Evolutionary conservation across 2,329 filamentous ascomycete species (phyloP), one percentile per base, ranked within the genome.

Genomic region (Hymenoscyphus linearis): DNA sequence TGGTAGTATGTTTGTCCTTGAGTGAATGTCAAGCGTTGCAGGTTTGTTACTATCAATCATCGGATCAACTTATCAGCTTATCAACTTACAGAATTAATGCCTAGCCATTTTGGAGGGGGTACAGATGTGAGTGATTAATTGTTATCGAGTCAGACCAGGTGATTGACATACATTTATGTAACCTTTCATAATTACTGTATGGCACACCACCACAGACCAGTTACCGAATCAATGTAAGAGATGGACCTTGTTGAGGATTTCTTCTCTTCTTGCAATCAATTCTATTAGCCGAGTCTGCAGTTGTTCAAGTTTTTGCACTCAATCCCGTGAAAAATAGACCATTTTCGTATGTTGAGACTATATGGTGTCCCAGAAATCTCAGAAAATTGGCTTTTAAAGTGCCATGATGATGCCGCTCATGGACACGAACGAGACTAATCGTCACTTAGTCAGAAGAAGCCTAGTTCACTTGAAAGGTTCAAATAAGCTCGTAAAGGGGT

Each of bases 1-100:
- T 62, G 75, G 75, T 0, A 71, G 65, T 0, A 80, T 77, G 74
- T 84, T 85, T 72, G 65, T 71, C 5, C 57, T 71, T 31, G 57
- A 62, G 55, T 62, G 61, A 36, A 3, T 60, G 68, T 25, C 2
- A 52, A 55, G 27, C 36, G 36, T 37, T 37, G 13, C 16, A 4
- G 36, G 36, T 37, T 37, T 16, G 16, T 37, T 16, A 37, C 36
- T 37, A 4, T 37, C 13, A 37, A 37, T 37, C 7, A 37, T 37
- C 27, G 13, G 16, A 37, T 37, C 36, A 37, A 37, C 36, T 37
- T 37, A 37, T n/a, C n/a, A n/a, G n/a, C n/a, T n/a, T n/a, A 37
- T 37, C 36, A 37, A 37, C 36, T 37, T 37, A 37, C 4, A 37
- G 36, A 37, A 37, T 37, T 37, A 37, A 37, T 14, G 36, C 16